A percentile compares a stretch with the other conserved stretches of the same genome.
phyloP scores from a whole-genome alignment of 345 rosid species.

The Zanthoxylum bungeanum region DNA sequence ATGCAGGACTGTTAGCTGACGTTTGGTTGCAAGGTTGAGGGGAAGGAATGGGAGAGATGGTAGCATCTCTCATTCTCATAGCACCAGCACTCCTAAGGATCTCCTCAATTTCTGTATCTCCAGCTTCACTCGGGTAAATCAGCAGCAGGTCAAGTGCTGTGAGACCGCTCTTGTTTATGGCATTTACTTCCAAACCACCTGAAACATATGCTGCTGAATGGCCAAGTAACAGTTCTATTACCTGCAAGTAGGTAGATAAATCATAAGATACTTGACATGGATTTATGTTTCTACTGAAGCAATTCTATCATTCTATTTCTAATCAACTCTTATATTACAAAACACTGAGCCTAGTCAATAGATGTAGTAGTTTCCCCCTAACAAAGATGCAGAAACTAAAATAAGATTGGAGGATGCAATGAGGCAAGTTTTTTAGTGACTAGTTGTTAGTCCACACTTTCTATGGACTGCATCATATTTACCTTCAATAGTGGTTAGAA shows the following conservation, averaged over 20 bases:
- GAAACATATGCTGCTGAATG: too few relatives aligned
- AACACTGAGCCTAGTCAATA: background rate
- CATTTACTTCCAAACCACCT: too few relatives aligned
- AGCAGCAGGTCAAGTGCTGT: too few relatives aligned
- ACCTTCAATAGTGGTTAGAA: background rate
- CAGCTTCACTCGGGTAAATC: slow-evolving; percentile 58
- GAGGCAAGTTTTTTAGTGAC: background rate
- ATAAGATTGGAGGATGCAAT: background rate
- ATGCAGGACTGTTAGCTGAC: too few relatives aligned
- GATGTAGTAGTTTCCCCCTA: background rate
- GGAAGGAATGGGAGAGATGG: slow-evolving; percentile 2
- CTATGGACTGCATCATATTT: background rate
- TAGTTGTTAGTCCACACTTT: background rate
- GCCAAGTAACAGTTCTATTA: slow-evolving; percentile 42
- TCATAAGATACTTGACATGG: background rate
- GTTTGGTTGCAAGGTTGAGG: background rate
- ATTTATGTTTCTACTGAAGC: background rate
- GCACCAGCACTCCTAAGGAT: slow-evolving; percentile 40
- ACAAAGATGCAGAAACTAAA: background rate
- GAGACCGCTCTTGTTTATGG: too few relatives aligned
- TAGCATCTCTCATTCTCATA: slow-evolving; percentile 22
- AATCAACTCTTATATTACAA: background rate
- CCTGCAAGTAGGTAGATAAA: slow-evolving; percentile 24
- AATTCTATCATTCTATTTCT: background rate
- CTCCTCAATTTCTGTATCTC: slow-evolving; percentile 46